A percentile compares a stretch with the other conserved stretches of the same genome.
phyloP scores from a whole-genome alignment of 495 filamentous ascomycete genomes.

The Hypoxylon crocopeplum region DNA sequence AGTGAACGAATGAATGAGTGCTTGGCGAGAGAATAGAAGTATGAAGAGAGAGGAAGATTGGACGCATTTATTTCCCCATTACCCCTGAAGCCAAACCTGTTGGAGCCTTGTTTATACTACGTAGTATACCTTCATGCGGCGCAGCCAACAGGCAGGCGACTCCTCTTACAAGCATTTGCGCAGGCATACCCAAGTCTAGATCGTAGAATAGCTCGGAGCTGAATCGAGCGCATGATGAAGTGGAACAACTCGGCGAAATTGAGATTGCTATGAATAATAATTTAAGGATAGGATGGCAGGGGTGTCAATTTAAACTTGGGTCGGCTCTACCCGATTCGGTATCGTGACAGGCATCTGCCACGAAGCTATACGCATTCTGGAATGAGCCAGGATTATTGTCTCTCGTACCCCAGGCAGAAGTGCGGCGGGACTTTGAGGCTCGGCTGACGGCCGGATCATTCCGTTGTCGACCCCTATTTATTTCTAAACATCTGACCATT shows the following conservation, averaged over 20 bases:
- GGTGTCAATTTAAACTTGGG: slow-evolving; percentile 10
- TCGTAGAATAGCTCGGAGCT: neutral
- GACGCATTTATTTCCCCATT: slow-evolving; percentile 12
- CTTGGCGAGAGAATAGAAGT: neutral
- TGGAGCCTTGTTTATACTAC: neutral
- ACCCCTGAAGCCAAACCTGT: slow-evolving; percentile 9
- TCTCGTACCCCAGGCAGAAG: no score
- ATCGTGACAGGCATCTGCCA: slow-evolving; percentile 10
- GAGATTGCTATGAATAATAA: slow-evolving; percentile 8
- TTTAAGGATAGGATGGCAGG: neutral
- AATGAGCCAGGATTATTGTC: neutral
- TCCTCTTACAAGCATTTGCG: neutral
- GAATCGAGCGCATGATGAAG: slow-evolving; percentile 13
- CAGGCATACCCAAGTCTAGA: slow-evolving; percentile 13
- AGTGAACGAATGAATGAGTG: neutral
- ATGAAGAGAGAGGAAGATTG: neutral
- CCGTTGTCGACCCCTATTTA: no score
- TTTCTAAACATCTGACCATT: no score
- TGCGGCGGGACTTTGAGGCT: no score
- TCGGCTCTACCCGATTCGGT: slow-evolving; percentile 17
- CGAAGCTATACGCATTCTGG: neutral
- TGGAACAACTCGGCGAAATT: slow-evolving; percentile 23
- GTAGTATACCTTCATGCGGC: neutral
- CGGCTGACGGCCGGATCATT: no score
- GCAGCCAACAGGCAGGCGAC: neutral